These are phyloP conservation scores for Naganishia vishniacii DNA, from an alignment of 768 basidiomycete species.

Conservation along the genomic window DNA sequence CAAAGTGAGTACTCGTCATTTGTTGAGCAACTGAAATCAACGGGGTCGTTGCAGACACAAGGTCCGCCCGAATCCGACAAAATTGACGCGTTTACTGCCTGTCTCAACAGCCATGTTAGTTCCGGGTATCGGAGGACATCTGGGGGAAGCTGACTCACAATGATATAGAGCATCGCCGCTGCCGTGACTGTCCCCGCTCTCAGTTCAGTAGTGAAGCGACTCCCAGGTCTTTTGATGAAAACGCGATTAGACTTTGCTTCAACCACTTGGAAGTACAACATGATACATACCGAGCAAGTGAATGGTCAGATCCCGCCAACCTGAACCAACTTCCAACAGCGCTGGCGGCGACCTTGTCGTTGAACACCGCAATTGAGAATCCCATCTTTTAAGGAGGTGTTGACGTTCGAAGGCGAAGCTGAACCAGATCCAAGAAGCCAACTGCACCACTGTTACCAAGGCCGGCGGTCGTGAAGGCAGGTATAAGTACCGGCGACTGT, in stretches of 20 bases:
- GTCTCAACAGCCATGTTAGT: not conserved
- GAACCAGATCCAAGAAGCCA: slow-evolving; percentile 5
- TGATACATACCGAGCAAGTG: too few relatives aligned
- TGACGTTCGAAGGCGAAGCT: not conserved
- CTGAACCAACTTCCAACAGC: slow-evolving; percentile 63
- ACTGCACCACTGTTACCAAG: not conserved
- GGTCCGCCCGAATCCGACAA: slow-evolving; percentile 71
- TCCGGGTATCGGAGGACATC: not conserved
- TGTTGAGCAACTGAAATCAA: slow-evolving; percentile 46
- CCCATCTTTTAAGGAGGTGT: slow-evolving; percentile 9
- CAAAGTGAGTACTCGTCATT: slow-evolving; percentile 42
- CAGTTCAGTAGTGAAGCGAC: slow-evolving; percentile 54
- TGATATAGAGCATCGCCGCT: slow-evolving; percentile 81
- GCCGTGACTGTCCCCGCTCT: slow-evolving; percentile 47
- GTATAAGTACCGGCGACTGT: not conserved
- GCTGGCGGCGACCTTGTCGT: slow-evolving; percentile 50
- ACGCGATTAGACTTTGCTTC: too few relatives aligned
- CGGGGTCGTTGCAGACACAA: slow-evolving; percentile 60
- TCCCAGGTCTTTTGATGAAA: too few relatives aligned
- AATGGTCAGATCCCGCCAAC: slow-evolving; percentile 65
- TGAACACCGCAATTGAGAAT: slow-evolving; percentile 28
- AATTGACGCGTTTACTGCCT: slow-evolving; percentile 75
- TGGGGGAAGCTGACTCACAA: slow-evolving; percentile 34
- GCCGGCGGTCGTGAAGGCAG: not conserved
- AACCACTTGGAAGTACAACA: too few relatives aligned